Evolutionary conservation across 2,329 filamentous ascomycete genomes (phyloP).

Genomic region (Raffaelea arxii): DNA sequence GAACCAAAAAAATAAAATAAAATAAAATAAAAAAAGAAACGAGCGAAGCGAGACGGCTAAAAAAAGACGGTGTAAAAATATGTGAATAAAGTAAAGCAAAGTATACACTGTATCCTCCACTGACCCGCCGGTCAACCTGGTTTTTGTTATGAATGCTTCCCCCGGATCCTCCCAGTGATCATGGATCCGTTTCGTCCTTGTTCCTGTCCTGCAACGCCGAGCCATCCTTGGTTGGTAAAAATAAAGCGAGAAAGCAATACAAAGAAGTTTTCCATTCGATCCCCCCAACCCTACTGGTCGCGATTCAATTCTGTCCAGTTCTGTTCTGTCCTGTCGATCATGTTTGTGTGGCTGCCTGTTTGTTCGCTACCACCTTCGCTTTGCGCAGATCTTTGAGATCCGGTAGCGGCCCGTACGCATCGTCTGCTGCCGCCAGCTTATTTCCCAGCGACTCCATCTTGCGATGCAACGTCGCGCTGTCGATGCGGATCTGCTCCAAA

Average conservation of each 20-base stretch:
- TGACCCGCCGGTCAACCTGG: no score
- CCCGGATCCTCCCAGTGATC: no score
- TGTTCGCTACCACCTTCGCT: neutral
- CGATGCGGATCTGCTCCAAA: neutral
- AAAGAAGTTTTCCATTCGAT: neutral
- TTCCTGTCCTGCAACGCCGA: neutral
- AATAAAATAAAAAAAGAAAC: neutral
- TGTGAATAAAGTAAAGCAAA: neutral
- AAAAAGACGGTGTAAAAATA: neutral
- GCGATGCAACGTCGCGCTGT: neutral
- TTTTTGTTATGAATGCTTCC: no score
- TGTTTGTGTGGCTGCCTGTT: neutral
- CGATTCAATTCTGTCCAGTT: no score
- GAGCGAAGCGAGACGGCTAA: neutral
- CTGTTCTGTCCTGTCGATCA: no score
- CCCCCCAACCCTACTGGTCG: no score
- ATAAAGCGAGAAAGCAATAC: neutral
- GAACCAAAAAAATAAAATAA: neutral
- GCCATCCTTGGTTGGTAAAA: neutral
- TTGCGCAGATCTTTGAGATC: neutral
- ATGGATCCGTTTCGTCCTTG: neutral
- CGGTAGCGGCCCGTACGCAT: neutral
- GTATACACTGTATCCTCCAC: neutral
- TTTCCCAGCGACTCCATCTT: neutral
- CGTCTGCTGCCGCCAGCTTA: neutral